These are phyloP conservation scores for Cordyceps javanica DNA, from an alignment of 2,329 filamentous ascomycete species.

Conservation along the genomic window DNA sequence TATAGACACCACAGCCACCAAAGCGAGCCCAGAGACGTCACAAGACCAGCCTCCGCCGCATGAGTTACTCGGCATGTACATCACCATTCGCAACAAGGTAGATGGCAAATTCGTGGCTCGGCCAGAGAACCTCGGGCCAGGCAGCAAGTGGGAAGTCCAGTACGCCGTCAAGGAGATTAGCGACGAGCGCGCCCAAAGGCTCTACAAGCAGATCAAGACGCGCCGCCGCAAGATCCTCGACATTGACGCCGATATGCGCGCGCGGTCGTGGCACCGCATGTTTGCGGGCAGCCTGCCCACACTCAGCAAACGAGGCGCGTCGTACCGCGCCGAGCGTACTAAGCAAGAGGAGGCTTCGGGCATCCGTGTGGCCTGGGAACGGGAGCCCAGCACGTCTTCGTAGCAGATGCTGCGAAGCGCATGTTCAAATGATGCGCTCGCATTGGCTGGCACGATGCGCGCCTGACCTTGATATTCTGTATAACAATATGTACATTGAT, in stretches of 20 bases:
- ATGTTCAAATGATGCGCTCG: background rate
- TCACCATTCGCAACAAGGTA: slow-evolving; percentile 67
- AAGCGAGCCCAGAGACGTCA: background rate
- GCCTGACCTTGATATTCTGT: background rate
- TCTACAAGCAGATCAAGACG: slow-evolving; percentile 52
- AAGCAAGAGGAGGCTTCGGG: slow-evolving; percentile 41
- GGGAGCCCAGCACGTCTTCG: slow-evolving; percentile 14
- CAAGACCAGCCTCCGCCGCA: background rate
- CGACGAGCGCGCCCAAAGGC: slow-evolving; percentile 32
- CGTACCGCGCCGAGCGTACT: slow-evolving; percentile 51
- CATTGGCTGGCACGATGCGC: background rate
- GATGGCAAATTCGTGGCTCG: slow-evolving; percentile 59
- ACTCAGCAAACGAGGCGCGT: slow-evolving; percentile 47
- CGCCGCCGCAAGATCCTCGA: slow-evolving; percentile 46
- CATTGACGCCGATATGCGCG: slow-evolving; percentile 35
- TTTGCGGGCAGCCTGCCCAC: slow-evolving; percentile 35
- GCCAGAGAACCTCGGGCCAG: slow-evolving; percentile 40
- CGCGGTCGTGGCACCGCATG: slow-evolving; percentile 39
- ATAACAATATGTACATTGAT: slow-evolving; percentile 1
- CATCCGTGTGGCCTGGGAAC: slow-evolving; percentile 41
- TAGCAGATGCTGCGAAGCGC: background rate
- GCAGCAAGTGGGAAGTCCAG: slow-evolving; percentile 63
- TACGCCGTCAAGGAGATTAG: slow-evolving; percentile 66
- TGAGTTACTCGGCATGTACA: slow-evolving; percentile 60
- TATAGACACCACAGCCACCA: slow-evolving; percentile 8